Conservation (phyloP, 2,329 filamentous ascomycete species). For the Aspergillus fumigatus region DNA sequence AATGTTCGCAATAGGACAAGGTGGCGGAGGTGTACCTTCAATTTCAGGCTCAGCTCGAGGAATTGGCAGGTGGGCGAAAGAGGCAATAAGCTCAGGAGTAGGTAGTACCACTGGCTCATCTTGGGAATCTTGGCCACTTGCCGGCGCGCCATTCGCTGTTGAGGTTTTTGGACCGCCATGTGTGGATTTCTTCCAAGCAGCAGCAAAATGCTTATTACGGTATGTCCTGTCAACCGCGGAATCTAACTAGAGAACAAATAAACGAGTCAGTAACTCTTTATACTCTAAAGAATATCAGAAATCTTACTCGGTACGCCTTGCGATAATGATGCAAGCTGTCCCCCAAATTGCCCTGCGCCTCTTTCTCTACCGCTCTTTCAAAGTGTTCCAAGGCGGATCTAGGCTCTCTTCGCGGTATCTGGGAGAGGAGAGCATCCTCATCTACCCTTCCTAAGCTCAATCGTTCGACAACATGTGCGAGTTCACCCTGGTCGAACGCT, state of each 20-base stretch:
- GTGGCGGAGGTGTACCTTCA: not conserved
- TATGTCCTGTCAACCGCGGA: slow-evolving; percentile 78
- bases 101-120: slow-evolving; percentile 46
- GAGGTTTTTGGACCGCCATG: slow-evolving; percentile 47
- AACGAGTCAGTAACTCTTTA: slow-evolving; percentile 9
- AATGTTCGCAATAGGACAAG: slow-evolving; percentile 58
- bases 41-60: slow-evolving; percentile 54
- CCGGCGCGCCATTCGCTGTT: slow-evolving; percentile 42
- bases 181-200: slow-evolving; percentile 49
- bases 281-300: not conserved
- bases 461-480: slow-evolving; percentile 33
- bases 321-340: slow-evolving; percentile 87
- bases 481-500: slow-evolving; percentile 24
- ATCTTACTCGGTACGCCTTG: slow-evolving; percentile 76
- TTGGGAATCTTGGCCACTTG: slow-evolving; percentile 54
- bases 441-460: slow-evolving; percentile 32
- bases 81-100: slow-evolving; percentile 65
- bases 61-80: slow-evolving; percentile 69
- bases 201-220: slow-evolving; percentile 84
- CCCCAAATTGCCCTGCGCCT: slow-evolving; percentile 76
- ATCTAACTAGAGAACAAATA: slow-evolving; percentile 62
- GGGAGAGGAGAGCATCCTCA: slow-evolving; percentile 37
- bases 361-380: slow-evolving; percentile 84
- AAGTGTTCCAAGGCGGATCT: slow-evolving; percentile 85
- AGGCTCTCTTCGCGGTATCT: slow-evolving; percentile 46